These are phyloP conservation scores for Clavispora phyllophila DNA, from an alignment of 805 yeast genomes.

Conservation along the genomic window DNA sequence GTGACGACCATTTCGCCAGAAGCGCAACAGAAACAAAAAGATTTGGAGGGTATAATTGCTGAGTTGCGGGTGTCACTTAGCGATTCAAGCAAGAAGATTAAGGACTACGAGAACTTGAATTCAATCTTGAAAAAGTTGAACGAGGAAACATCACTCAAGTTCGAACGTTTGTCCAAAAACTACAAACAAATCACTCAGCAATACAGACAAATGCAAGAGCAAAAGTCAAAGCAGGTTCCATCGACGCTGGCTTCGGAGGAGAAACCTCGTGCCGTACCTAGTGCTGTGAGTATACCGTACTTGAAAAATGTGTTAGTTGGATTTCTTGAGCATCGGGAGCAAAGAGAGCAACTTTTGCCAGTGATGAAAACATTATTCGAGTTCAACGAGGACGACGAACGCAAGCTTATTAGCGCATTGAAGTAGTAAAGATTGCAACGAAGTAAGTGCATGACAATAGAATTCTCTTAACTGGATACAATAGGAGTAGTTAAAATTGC, in stretches of 20 bases:
- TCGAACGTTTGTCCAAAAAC: slow-evolving; percentile 65
- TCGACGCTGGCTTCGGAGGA: slow-evolving; percentile 13
- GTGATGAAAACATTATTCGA: slow-evolving; percentile 74
- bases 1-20: slow-evolving; percentile 11
- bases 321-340: slow-evolving; percentile 89
- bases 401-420: slow-evolving; percentile 57
- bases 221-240: slow-evolving; percentile 1
- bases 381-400: slow-evolving; percentile 67
- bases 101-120: slow-evolving; percentile 53
- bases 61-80: slow-evolving; percentile 53
- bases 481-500: too few relatives aligned
- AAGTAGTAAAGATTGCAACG: too few relatives aligned
- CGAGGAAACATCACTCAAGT: slow-evolving; percentile 62
- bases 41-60: slow-evolving; percentile 24
- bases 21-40: slow-evolving; percentile 12
- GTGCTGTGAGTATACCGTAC: slow-evolving; percentile 55
- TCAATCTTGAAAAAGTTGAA: slow-evolving; percentile 52
- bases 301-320: slow-evolving; percentile 88
- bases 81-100: slow-evolving; percentile 44
- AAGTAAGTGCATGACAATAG: neutral
- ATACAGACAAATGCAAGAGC: slow-evolving; percentile 40
- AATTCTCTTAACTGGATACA: neutral
- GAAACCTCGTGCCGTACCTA: neutral
- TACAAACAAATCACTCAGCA: slow-evolving; percentile 62
- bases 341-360: slow-evolving; percentile 76